Percentiles rank a stretch among this genome's conserved stretches.
Conservation (phyloP, 1,284 basidiomycete species). For the Exobasidium rhododendri region DNA sequence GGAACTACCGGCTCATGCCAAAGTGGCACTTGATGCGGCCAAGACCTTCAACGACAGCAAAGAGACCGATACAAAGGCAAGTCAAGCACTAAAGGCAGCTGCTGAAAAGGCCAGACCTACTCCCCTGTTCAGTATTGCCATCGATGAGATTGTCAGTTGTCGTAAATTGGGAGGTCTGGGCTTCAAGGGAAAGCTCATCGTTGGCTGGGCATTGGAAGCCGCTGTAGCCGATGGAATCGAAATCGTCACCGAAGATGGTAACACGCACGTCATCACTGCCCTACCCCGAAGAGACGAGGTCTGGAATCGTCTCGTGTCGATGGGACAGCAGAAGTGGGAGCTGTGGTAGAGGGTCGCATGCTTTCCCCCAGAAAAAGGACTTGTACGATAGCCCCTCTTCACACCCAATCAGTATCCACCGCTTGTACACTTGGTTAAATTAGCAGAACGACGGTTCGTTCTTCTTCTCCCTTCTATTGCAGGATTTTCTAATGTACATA, state of each 20-base stretch:
- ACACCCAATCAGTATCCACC: too few species aligned
- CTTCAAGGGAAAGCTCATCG: slow-evolving; percentile 52
- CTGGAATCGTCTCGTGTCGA: slow-evolving; percentile 43
- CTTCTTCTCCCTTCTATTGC: too few species aligned
- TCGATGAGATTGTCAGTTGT: slow-evolving; percentile 50
- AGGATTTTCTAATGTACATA: too few species aligned
- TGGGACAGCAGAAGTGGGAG: slow-evolving; percentile 10
- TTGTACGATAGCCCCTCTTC: too few species aligned
- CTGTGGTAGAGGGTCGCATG: neutral
- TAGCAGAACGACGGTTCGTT: too few species aligned
- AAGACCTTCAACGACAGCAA: neutral
- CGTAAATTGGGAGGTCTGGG: slow-evolving; percentile 53
- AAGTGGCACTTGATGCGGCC: slow-evolving; percentile 18
- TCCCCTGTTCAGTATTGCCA: slow-evolving; percentile 40
- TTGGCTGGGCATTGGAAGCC: slow-evolving; percentile 38
- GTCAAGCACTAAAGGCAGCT: slow-evolving; percentile 6
- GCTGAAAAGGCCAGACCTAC: slow-evolving; percentile 25
- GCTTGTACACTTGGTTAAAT: too few species aligned
- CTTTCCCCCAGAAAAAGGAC: too few species aligned
- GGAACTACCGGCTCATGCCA: slow-evolving; percentile 16
- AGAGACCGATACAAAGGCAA: slow-evolving; percentile 10
- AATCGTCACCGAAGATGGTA: slow-evolving; percentile 34
- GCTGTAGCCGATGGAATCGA: slow-evolving; percentile 42
- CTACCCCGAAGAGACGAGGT: slow-evolving; percentile 53
- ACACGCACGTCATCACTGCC: slow-evolving; percentile 47